Evolutionary conservation across 306 rosid species (phyloP), one percentile per base, ranked within the genome.

Genomic region (Vicia sativa): DNA sequence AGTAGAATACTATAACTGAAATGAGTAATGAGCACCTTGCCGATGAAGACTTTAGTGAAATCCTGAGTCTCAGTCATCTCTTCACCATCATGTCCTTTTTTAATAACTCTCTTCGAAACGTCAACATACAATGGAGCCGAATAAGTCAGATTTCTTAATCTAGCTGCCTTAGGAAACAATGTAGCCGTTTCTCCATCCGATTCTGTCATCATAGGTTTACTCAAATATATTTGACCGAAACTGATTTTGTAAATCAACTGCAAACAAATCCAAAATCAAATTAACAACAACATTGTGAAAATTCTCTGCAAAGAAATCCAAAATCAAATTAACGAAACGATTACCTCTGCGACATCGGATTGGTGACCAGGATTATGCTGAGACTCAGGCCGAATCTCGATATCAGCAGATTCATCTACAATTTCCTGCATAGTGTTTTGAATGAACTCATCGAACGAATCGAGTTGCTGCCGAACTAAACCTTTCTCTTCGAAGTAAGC

Each of bases 181-280:
- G 97, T 93, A 4, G 97, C 93, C 9, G 98, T 93, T 72, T 93
- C 97, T 65, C 98, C 98, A 46, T 93, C 97, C 23, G 97, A 90
- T 73, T 93, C 98, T 0, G 97, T 93, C 98, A 93, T 93, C 97
- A 90, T 93, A 2, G 98, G 98, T 79, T 90, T 90, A 85, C 97
- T 90, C 78, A 93, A 71, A 76, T 93, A 93, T 75, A 93, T 93
- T 89, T 93, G 97, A 43, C 98, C 98, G 39, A 93, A 93, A 79
- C 87, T 72, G 44, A 93, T 90, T 62, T 85, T 90, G 38, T 86
- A 90, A 65, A 88, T 81, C 21, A 96, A 88, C 98, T 93, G 83
- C 65, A 29, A 50, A 70, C 50, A 41, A 35, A 37, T 21, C 35
- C 18, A 55, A 72, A 52, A 25, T 12, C 38, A 55, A 25, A 55